Percentiles rank a stretch among this genome's conserved stretches.
These are phyloP conservation scores for Calcarisporium arbuscula DNA, from an alignment of 2,329 filamentous ascomycete genomes.

Conservation along the genomic window DNA sequence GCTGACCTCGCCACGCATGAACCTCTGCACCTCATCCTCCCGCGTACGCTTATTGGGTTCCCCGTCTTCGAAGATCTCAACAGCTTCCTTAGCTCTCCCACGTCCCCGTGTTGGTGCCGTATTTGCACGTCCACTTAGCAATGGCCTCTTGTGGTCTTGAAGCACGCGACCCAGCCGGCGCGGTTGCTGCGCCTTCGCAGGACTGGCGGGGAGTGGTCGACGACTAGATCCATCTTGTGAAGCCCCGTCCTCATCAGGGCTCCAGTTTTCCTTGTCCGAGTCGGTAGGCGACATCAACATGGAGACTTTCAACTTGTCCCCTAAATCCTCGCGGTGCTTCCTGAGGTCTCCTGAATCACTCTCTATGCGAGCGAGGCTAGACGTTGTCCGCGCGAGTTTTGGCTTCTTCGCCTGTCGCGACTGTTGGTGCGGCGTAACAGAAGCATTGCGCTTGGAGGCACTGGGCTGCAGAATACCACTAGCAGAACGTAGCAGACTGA, in stretches of 20 bases:
- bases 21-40: slow-evolving; percentile 60
- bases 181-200: slow-evolving; percentile 23
- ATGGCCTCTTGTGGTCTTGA: slow-evolving; percentile 30
- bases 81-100: slow-evolving; percentile 22
- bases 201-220: slow-evolving; percentile 29
- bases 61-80: slow-evolving; percentile 50
- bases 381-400: slow-evolving; percentile 54
- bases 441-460: slow-evolving; percentile 59
- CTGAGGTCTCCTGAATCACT: slow-evolving; percentile 22
- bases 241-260: slow-evolving; percentile 44
- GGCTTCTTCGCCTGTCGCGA: slow-evolving; percentile 49
- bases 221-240: slow-evolving; percentile 22
- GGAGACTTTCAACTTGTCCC: slow-evolving; percentile 31
- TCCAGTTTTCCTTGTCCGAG: slow-evolving; percentile 95
- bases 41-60: slow-evolving; percentile 12
- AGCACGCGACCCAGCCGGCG: slow-evolving; percentile 36
- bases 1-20: slow-evolving; percentile 62
- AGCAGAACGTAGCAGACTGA: slow-evolving; percentile 71
- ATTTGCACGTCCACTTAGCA: slow-evolving; percentile 31
- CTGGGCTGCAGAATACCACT: slow-evolving; percentile 49
- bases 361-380: slow-evolving; percentile 58
- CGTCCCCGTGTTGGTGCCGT: slow-evolving; percentile 33
- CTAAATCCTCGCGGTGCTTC: slow-evolving; percentile 17
- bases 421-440: slow-evolving; percentile 23
- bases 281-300: slow-evolving; percentile 45